Base-by-base conservation (phyloP, 1,284 basidiomycete genomes). In the Neolentinus lepideus region DNA sequence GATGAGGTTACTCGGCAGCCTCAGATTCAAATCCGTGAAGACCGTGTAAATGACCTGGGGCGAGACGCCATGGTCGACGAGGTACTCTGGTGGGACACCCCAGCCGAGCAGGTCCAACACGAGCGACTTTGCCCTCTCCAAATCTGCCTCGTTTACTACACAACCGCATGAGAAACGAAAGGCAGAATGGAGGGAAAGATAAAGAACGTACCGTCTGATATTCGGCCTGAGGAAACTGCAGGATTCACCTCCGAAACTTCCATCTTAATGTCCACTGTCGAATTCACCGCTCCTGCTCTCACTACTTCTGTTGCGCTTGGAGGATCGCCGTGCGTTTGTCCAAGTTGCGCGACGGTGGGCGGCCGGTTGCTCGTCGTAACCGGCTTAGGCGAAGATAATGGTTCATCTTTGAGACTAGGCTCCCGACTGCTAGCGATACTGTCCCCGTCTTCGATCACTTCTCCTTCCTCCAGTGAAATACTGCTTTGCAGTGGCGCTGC, bases 41-140 rank as follows among this genome's bases (percentile, higher is more conserved):
- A 85, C 80, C 65, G 87, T 88, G 67, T 75, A 90, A 16, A 90
- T 69, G 47, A 82, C 76, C 63, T 87, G 80, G 43, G 80, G 78
- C 61, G 80, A 86, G 57, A 90, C 66, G 55, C 86, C 86, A 63
- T 77, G 85, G 54, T 82, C 75, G 38, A 88, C 67, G 33, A 91
- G 74, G 68, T 86, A 85, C 63, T 87, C 81, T 1, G 88, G 83
- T 57, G 79, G 75, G 16, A 91, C 86, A 33, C 84, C 88, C 84
- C 87, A 89, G 58, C 88, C 88, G 24, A 91, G 76, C 54, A 91
- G 76, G 66, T 91, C 88, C 36, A 91, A 76, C 51, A 90, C 71
- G 48, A 84, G 74, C 59, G 86, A 83, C 64, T 90, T 90, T 21
- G 83, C 78, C 29, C 76, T 73, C 55, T 84, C 80, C 64, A 88